These are phyloP conservation scores for Ambrosiella cleistominuta DNA, from an alignment of 2,329 filamentous ascomycete genomes.

Conservation along the genomic window DNA sequence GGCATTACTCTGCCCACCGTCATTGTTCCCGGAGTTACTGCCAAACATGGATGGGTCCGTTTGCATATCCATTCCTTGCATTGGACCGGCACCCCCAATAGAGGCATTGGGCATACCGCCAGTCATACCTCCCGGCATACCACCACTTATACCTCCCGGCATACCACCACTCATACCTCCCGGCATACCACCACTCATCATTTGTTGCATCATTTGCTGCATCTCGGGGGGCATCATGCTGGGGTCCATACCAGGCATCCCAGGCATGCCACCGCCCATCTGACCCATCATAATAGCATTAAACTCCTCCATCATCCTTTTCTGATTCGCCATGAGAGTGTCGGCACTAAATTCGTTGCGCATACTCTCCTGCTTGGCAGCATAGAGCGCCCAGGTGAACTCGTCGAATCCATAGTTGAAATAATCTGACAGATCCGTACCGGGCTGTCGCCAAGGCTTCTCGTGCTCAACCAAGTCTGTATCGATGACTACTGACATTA, in stretches of 20 bases:
- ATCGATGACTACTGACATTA: constrained; percentile 60
- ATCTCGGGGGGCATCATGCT: constrained; percentile 40
- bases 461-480: constrained; percentile 57
- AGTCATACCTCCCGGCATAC: constrained; percentile 1
- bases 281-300: constrained; percentile 46
- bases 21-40: constrained; percentile 26
- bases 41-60: constrained; percentile 44
- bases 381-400: constrained; percentile 93
- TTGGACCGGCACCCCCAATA: constrained; percentile 2
- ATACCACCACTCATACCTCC: constrained; percentile 1
- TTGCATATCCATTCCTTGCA: constrained; percentile 44
- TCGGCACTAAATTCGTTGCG: constrained; percentile 58
- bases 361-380: constrained; percentile 68
- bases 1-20: constrained; percentile 12
- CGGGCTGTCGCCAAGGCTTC: constrained; percentile 89
- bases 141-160: constrained; percentile 34
- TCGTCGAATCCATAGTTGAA: constrained; percentile 99
- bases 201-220: constrained; percentile 53
- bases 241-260: constrained; percentile 33
- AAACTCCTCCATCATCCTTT: constrained; percentile 64
- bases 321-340: constrained; percentile 43
- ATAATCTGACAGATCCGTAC: constrained; percentile 87
- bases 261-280: constrained; percentile 27
- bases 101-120: constrained; percentile 34
- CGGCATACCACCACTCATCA: constrained; percentile 31